Conservation (phyloP, 1,284 basidiomycete genomes). For the Xerocomus subilludens region DNA sequence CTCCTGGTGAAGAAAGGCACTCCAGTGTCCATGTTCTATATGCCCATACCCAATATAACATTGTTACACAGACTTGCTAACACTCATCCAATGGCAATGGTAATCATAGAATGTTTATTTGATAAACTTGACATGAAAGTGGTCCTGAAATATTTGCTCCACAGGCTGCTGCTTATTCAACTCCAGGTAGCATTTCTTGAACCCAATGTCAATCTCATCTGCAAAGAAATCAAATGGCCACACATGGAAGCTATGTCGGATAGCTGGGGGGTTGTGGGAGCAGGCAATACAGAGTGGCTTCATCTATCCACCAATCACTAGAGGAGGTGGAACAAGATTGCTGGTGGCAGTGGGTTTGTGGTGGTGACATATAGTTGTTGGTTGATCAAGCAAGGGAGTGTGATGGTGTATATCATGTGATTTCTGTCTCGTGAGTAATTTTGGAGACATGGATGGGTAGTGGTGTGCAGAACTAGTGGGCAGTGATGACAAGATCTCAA, state of each 20-base stretch:
- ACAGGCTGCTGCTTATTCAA: background rate
- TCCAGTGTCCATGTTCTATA: background rate
- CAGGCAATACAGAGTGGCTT: too few relatives aligned
- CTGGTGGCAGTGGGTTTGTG: background rate
- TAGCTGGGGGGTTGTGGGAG: too few relatives aligned
- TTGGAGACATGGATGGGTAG: background rate
- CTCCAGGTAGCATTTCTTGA: background rate
- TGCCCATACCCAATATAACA: background rate
- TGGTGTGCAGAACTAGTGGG: background rate
- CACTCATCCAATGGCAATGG: background rate
- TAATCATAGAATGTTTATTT: conserved; percentile 15
- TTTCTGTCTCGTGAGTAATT: background rate
- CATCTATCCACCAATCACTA: too few relatives aligned
- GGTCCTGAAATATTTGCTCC: background rate
- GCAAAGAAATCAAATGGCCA: conserved; percentile 21
- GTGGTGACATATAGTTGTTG: too few relatives aligned
- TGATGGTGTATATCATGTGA: too few relatives aligned
- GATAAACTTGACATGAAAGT: conserved; percentile 8
- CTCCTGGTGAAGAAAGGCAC: background rate
- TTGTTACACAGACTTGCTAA: background rate
- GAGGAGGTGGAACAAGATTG: background rate
- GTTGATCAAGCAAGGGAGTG: background rate
- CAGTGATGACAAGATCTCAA: background rate
- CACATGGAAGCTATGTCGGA: background rate
- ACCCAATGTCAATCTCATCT: conserved; percentile 8